A percentile compares a stretch with the other conserved stretches of the same genome.
Evolutionary conservation across 1,284 basidiomycete species (phyloP).

Genomic region (Pseudozyma pruni): DNA sequence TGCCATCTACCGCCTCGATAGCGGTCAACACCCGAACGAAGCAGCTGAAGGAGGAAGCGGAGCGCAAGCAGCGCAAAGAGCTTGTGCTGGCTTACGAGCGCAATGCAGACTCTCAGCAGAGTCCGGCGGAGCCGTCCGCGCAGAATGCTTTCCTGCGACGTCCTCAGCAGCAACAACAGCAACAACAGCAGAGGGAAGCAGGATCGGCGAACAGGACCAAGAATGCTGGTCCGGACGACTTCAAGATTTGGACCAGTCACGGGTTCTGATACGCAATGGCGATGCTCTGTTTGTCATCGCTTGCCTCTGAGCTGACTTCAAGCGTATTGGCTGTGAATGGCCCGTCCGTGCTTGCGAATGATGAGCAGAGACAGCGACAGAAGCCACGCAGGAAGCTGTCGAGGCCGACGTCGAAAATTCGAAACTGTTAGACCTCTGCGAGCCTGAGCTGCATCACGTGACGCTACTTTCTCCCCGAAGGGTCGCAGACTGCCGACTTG

Average conservation of each 20-base stretch:
- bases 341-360: no score
- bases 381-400: no score
- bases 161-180: conserved; percentile 9
- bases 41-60: conserved; percentile 59
- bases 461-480: conserved; percentile 12
- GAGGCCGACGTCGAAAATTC: not conserved
- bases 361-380: no score
- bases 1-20: conserved; percentile 57
- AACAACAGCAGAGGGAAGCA: conserved; percentile 12
- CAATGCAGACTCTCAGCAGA: conserved; percentile 23
- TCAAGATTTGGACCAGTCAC: conserved; percentile 39
- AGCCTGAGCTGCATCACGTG: conserved; percentile 13
- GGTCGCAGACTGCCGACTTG: conserved; percentile 15
- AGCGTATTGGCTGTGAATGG: no score
- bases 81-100: conserved; percentile 69
- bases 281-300: no score
- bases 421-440: conserved; percentile 1
- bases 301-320: not conserved
- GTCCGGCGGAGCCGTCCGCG: conserved; percentile 1
- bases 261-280: conserved; percentile 21
- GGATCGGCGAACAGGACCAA: conserved; percentile 3
- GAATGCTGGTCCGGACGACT: conserved; percentile 15
- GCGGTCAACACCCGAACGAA: conserved; percentile 60
- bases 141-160: conserved; percentile 9
- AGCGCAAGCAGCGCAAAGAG: conserved; percentile 62